These are phyloP conservation scores for Fusarium tupiense DNA, from an alignment of 2,329 filamentous ascomycete species.

Conservation along the genomic window DNA sequence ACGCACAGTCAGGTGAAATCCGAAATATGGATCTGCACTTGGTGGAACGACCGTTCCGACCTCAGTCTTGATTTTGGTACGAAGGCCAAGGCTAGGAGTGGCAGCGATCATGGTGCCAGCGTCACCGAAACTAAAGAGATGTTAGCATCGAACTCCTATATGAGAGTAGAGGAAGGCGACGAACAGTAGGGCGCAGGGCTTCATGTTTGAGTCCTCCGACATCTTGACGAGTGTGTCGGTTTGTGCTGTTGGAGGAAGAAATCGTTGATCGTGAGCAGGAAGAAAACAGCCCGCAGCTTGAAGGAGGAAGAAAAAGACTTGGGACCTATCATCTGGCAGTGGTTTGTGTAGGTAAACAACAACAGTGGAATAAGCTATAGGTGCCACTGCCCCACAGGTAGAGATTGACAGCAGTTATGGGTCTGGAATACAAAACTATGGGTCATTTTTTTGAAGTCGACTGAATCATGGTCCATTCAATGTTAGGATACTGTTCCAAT, in stretches of 20 bases:
- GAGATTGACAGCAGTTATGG: neutral
- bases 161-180: neutral
- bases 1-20: neutral
- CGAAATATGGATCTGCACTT: neutral
- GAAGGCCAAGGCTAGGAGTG: neutral
- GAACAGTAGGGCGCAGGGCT: neutral
- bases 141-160: neutral
- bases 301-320: too few relatives aligned
- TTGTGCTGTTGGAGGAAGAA: neutral
- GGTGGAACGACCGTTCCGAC: neutral
- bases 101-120: neutral
- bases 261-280: too few relatives aligned
- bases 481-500: neutral
- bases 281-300: too few relatives aligned
- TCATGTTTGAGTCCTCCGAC: neutral
- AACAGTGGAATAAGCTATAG: too few relatives aligned
- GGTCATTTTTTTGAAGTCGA: neutral
- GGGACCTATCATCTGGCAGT: too few relatives aligned
- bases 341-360: too few relatives aligned
- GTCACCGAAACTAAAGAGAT: neutral
- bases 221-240: neutral
- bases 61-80: neutral
- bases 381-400: neutral
- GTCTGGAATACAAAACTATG: neutral
- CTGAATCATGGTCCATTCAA: neutral